Evolutionary conservation across 805 yeast genomes (phyloP).

Genomic region (Isabelozyma heimii): DNA sequence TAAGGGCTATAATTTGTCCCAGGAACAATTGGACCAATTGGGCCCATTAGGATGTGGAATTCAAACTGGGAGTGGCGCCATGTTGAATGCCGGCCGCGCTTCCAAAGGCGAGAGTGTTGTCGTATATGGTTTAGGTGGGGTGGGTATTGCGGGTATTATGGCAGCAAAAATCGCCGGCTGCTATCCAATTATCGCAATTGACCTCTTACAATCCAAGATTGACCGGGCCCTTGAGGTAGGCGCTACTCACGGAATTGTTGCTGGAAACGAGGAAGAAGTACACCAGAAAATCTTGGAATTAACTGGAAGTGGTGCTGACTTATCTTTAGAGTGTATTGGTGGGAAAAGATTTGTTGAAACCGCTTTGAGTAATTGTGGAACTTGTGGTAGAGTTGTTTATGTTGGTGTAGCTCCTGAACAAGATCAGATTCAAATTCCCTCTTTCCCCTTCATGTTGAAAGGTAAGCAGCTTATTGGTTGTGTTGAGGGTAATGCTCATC

Average conservation of each 20-base stretch:
- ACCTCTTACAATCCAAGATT: conserved; percentile 3
- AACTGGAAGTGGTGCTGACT: conserved; percentile 6
- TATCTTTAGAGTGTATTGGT: conserved; percentile 7
- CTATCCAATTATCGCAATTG: conserved; percentile 6
- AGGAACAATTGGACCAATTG: neutral
- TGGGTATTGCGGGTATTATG: conserved; percentile 8
- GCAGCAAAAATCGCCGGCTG: conserved; percentile 10
- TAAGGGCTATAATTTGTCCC: no score
- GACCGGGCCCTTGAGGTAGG: conserved; percentile 6
- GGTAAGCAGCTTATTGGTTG: conserved; percentile 8
- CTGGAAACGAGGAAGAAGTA: conserved; percentile 6
- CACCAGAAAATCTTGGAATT: conserved; percentile 4
- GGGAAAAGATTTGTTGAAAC: conserved; percentile 5
- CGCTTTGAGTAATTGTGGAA: conserved; percentile 6
- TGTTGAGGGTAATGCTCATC: conserved; percentile 6
- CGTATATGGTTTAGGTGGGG: conserved; percentile 8
- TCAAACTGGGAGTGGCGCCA: conserved; percentile 7
- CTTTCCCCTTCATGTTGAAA: conserved; percentile 5
- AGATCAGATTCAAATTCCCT: conserved; percentile 1
- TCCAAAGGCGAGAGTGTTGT: conserved; percentile 4
- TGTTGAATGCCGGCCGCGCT: conserved; percentile 4
- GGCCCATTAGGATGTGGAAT: conserved; percentile 8
- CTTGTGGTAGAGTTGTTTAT: conserved; percentile 5
- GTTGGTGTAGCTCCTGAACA: conserved; percentile 4
- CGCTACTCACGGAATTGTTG: conserved; percentile 7